Evolutionary conservation across 345 rosid species (phyloP), one percentile per base, ranked within the genome.

Genomic region (Carallia pectinifolia): DNA sequence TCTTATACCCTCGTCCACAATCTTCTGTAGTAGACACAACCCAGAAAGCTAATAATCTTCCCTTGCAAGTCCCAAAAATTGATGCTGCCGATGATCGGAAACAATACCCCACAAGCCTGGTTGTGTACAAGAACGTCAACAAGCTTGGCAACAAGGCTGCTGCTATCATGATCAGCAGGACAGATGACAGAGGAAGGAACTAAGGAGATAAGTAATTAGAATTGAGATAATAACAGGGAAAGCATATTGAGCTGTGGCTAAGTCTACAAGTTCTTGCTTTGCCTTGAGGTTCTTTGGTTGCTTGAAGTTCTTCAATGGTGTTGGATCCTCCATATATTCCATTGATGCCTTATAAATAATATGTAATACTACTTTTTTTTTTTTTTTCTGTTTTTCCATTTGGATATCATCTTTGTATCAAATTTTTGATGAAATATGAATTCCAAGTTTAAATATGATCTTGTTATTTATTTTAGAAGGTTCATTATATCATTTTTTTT

Each of bases 1-100:
- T 82, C 78, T 85, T 68, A 61, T 85, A 85, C 71, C 88, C 88
- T 65, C 81, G 84, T 39, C 77, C 85, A 64, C 64, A 39, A 63
- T 16, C 74, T 4, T 33, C 47, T 9, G 27, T 19, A 31, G 69
- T 58, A 44, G 64, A 65, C 31, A 6, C 59, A 40, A 1, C 71
- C 2, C 53, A 56, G 62, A 67, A 67, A 67, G 8, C 61, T 3
- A 58, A 23, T 23, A 23, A 47, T 29, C 52, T 70, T 38, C 61
- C 74, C 23, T 3, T 70, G 61, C 53, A 62, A 66, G 53, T 53
- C 30, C 74, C 62, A 19, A 62, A 70, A 29, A 23, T 4, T 17
- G 61, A 70, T 6, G 16, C 17, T 15, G 8, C 50, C 30, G 61
- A 62, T 62, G 66, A 61, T 70, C 50, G n/a, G 2, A 69, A 69